Base-by-base conservation (phyloP, 2,329 filamentous ascomycete genomes). In the Neurospora sp. region DNA sequence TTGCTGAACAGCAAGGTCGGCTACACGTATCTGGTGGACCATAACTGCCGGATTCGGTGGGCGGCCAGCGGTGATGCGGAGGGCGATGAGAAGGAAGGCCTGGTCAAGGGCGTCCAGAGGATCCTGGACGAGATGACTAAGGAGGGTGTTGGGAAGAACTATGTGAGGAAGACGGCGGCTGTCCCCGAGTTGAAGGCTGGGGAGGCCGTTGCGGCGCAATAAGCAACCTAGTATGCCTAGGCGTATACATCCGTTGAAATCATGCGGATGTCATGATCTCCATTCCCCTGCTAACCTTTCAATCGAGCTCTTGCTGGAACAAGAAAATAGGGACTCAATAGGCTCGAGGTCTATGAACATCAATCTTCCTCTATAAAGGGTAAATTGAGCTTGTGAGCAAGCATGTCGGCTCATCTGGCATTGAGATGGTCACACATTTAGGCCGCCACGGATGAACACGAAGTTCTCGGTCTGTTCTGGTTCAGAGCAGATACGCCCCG, bases 21-120 rank as follows among this genome's bases (percentile, higher is more conserved):
- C 43, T 98, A 97, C 81, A 91, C 94, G 4, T 99, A 97, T 80
- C 84, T 99, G 66, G 84, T 99, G 70, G 96, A 99, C 79, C 85
- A 89, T 72, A 85, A 94, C 73, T 97, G 93, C 79, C 91, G 89
- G 81, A 96, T 99, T 75, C 87, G 96, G 70, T 99, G 96, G 96
- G 96, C 95, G 0, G 96, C 92, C 4, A 97, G 93, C 76, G 92
- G 90, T 12, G 78, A 84, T 66, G 88, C 89, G 66, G 84, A 88
- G 72, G 85, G 85, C 0, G 86, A 86, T 19, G 92, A 96, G 82
- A 85, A 84, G 73, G 85, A 89, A 68, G 86, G 88, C 57, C 78
- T 96, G 77, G 86, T 87, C 52, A 91, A 83, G 78, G 88, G 89
- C 3, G 77, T 92, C 57, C 83, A 82, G 75, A 86, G 87, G 73